phyloP scores from a whole-genome alignment of 192 early-diverging fungal genomes.

The Linnemannia zychae region DNA sequence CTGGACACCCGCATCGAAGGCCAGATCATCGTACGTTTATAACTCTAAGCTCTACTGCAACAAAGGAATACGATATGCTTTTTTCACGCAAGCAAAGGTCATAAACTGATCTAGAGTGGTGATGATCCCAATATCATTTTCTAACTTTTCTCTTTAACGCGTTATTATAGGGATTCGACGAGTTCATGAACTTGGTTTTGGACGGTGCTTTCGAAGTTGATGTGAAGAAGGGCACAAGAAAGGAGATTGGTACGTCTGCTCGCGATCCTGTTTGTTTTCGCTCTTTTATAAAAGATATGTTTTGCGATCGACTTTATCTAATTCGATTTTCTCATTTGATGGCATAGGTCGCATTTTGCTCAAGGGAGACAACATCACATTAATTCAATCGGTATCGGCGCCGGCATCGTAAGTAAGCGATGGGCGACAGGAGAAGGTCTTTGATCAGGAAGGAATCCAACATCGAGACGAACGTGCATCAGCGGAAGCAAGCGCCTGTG shows the following conservation, averaged over 20 bases:
- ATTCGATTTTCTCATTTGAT: background rate
- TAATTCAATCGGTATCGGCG: conserved; percentile 71
- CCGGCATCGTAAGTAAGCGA: conserved; percentile 27
- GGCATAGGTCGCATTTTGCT: conserved; percentile 85
- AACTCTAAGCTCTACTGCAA: background rate
- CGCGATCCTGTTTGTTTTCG: background rate
- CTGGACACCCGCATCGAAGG: conserved; percentile 91
- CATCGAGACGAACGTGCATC: background rate
- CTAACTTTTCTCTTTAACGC: too few relatives aligned
- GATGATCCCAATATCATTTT: background rate
- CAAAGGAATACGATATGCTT: background rate
- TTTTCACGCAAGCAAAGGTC: background rate
- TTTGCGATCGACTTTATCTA: too few relatives aligned
- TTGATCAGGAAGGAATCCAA: background rate
- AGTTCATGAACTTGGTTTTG: conserved; percentile 98
- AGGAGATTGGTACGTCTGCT: conserved; percentile 72
- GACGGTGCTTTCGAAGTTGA: conserved; percentile 91
- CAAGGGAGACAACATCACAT: conserved; percentile 98
- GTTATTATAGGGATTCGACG: conserved; percentile 94
- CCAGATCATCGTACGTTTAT: conserved; percentile 82
- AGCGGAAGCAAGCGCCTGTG: background rate
- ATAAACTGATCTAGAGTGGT: background rate
- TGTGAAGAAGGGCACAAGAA: conserved; percentile 82
- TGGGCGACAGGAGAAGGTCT: background rate
- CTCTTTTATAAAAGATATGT: too few relatives aligned